Conservation (phyloP, 1,139 yeast genomes). For the Wickerhamomyces sp. region DNA sequence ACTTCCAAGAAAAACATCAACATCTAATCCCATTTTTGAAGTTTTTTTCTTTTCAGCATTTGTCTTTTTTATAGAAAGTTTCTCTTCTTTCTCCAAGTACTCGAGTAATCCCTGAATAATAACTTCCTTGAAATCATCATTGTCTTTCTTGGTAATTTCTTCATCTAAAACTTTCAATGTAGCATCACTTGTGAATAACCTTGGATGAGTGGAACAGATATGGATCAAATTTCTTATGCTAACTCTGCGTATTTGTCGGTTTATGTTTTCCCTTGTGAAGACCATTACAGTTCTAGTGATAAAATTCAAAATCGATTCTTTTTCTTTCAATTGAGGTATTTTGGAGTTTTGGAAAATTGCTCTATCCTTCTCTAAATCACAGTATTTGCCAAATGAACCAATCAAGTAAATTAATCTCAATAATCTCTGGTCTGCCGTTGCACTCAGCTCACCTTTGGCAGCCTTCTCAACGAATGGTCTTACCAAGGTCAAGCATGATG, state of each 20-base stretch:
- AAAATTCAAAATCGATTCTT: constrained; percentile 51
- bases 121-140: constrained; percentile 38
- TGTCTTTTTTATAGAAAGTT: constrained; percentile 33
- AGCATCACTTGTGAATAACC: constrained; percentile 50
- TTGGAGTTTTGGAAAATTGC: constrained; percentile 34
- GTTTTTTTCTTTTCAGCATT: constrained; percentile 33
- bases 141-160: constrained; percentile 33
- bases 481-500: constrained; percentile 49
- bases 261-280: constrained; percentile 38
- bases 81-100: constrained; percentile 51
- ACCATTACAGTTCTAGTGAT: constrained; percentile 51
- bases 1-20: constrained; percentile 51
- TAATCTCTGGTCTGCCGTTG: constrained; percentile 42
- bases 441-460: constrained; percentile 20
- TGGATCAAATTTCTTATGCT: constrained; percentile 53
- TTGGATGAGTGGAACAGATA: constrained; percentile 58
- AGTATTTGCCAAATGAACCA: constrained; percentile 66
- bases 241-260: constrained; percentile 36
- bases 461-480: constrained; percentile 37
- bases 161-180: constrained; percentile 49
- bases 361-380: constrained; percentile 48
- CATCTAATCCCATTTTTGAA: constrained; percentile 31
- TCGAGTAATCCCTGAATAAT: constrained; percentile 51
- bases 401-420: constrained; percentile 55
- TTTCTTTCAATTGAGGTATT: constrained; percentile 38